Evolutionary conservation across 495 filamentous ascomycete genomes (phyloP), one percentile per base, ranked within the genome.

Genomic region (Talaromyces trachyspermus): DNA sequence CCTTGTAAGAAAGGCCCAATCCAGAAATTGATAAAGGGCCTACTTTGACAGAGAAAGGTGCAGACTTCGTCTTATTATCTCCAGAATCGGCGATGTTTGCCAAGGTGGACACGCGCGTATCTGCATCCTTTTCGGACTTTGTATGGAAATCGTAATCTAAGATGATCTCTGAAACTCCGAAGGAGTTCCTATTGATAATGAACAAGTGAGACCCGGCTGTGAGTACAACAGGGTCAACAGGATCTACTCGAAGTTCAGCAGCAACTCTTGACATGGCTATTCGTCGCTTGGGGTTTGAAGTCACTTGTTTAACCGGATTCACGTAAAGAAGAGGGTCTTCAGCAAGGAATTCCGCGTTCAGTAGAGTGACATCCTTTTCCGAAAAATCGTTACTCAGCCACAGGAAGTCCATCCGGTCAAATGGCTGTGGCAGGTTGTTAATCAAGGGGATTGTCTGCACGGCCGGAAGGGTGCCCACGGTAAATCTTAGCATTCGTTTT

Each of bases 361-460:
- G 14, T 14, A 33, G 30, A 14, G 30, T 6, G 6, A 33, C 11
- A 2, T 33, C 11, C 1, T 14, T 6, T 6, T 33, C 2, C 1
- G 30, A 14, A 6, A 33, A 33, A 14, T n/a, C 6, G 5, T 11
- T 7, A 2, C 6, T 33, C 30, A 53, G 54, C n/a, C 58, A 71
- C 26, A 68, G 11, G 38, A 56, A 65, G 11, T 51, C 48, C 41
- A 68, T 52, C 50, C 71, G 56, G 26, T 74, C 63, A 26, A 71
- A 63, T 1, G 70, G 70, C 49, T 70, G 68, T 6, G 54, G 45
- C 2, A 52, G n/a, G 4, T 43, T 15, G 7, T 64, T 62, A 17
- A 72, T 50, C 9, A 71, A 29, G 4, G 64, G 63, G 6, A 72
- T 39, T 15, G 57, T 43, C n/a, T 26, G 25, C 40, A 51, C 26